These are phyloP conservation scores for Jacaranda copaia DNA, from an alignment of 257 asterid species.

Conservation along the genomic window DNA sequence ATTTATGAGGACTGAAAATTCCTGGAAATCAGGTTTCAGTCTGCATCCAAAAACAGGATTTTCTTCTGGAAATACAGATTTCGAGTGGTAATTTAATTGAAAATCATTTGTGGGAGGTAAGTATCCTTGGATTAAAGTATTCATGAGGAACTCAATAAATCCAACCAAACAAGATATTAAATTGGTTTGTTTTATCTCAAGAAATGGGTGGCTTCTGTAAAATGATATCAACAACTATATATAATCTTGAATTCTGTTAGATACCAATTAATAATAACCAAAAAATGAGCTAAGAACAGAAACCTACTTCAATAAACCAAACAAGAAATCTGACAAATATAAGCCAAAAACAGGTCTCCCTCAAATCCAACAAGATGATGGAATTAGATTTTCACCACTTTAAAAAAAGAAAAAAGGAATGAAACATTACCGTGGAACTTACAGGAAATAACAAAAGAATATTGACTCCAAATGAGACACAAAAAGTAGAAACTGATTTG, in stretches of 20 bases:
- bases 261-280: background rate
- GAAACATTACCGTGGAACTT: background rate
- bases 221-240: background rate
- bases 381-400: no score
- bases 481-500: background rate
- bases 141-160: conserved; percentile 32
- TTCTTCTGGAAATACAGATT: conserved; percentile 33
- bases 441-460: background rate
- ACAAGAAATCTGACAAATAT: background rate
- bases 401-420: no score
- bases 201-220: background rate
- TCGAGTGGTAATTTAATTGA: conserved; percentile 33
- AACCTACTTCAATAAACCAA: background rate
- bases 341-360: no score
- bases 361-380: no score
- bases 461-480: background rate
- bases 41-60: conserved; percentile 26
- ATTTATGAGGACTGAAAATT: background rate
- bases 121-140: conserved; percentile 45
- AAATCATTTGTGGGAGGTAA: conserved; percentile 33
- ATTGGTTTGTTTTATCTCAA: background rate
- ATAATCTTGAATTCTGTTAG: no score
- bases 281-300: background rate
- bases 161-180: background rate
- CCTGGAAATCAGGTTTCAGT: background rate